A percentile compares a stretch with the other conserved stretches of the same genome.
Conservation (phyloP, 2,329 filamentous ascomycete species). For the Myriosclerotinia scirpicola region DNA sequence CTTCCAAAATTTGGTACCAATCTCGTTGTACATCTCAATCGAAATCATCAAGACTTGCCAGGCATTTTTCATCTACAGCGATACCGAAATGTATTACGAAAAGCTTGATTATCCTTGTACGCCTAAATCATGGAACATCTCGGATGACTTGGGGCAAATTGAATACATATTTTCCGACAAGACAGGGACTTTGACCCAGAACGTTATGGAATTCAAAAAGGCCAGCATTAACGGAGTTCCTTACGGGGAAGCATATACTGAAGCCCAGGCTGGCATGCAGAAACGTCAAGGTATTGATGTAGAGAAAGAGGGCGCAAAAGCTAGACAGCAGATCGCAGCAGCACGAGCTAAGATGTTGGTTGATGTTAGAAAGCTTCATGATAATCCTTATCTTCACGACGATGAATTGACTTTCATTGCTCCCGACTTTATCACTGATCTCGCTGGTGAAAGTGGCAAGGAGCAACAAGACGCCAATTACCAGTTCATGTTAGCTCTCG, state of each 20-base stretch:
- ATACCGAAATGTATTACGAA: conserved; percentile 96
- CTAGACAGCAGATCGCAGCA: conserved; percentile 73
- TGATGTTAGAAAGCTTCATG: conserved; percentile 71
- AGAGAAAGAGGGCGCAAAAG: conserved; percentile 73
- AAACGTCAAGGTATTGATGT: conserved; percentile 85
- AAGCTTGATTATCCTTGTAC: conserved; percentile 91
- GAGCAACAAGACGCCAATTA: conserved; percentile 78
- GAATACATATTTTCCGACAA: conserved; percentile 99
- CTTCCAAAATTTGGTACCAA: conserved; percentile 98
- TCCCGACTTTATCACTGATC: conserved; percentile 81
- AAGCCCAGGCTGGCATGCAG: conserved; percentile 95
- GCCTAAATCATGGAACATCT: conserved; percentile 98
- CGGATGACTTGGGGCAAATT: conserved; percentile 95
- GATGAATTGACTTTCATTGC: conserved; percentile 91
- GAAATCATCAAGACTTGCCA: conserved; percentile 93
- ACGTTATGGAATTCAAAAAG: conserved; percentile 99
- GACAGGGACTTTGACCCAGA: conserved; percentile 85
- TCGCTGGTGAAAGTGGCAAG: conserved; percentile 72
- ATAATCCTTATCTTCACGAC: conserved; percentile 89
- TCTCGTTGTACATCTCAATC: conserved; percentile 94
- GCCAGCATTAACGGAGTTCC: conserved; percentile 93
- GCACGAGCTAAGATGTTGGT: conserved; percentile 73
- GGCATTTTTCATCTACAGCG: conserved; percentile 96
- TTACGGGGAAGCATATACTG: conserved; percentile 96
- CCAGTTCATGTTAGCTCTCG: conserved; percentile 90